Evolutionary conservation across 169 alveolate genomes (phyloP).

Genomic region (Eimeria zaria): DNA sequence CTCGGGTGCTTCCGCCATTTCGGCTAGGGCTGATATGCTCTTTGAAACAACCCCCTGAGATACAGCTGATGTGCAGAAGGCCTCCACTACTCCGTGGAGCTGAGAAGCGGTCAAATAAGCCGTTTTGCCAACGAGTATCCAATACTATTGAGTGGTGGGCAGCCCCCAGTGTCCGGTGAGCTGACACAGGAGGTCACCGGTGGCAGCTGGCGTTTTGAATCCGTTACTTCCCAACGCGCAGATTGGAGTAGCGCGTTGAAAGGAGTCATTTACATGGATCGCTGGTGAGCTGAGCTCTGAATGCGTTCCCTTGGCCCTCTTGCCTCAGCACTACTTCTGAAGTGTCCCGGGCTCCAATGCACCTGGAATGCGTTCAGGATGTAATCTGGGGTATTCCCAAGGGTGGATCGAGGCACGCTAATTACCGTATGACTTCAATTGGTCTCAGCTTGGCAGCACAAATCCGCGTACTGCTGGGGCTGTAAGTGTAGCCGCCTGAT

Average conservation of each 20-base stretch:
- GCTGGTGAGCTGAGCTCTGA: not conserved
- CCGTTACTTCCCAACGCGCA: not conserved
- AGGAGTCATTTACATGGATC: slow-evolving; percentile 24
- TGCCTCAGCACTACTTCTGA: slow-evolving; percentile 24
- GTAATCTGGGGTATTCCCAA: not conserved
- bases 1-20: slow-evolving; percentile 2
- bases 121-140: not conserved
- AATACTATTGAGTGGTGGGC: not conserved
- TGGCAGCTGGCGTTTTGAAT: not conserved
- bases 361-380: not conserved
- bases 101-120: not conserved
- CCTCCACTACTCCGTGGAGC: not conserved
- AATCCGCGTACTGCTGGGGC: slow-evolving; percentile 18
- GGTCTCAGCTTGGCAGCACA: not conserved
- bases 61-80: not conserved
- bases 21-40: not conserved
- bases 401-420: not conserved
- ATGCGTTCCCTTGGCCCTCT: not conserved
- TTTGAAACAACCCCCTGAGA: not conserved
- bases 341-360: slow-evolving; percentile 1
- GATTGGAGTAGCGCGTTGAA: not conserved
- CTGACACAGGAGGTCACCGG: not conserved
- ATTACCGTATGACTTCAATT: not conserved
- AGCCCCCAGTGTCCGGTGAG: not conserved
- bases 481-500: slow-evolving; percentile 11